phyloP scores from a whole-genome alignment of 2,329 filamentous ascomycete genomes.

The Chrysoporthe cubensis region DNA sequence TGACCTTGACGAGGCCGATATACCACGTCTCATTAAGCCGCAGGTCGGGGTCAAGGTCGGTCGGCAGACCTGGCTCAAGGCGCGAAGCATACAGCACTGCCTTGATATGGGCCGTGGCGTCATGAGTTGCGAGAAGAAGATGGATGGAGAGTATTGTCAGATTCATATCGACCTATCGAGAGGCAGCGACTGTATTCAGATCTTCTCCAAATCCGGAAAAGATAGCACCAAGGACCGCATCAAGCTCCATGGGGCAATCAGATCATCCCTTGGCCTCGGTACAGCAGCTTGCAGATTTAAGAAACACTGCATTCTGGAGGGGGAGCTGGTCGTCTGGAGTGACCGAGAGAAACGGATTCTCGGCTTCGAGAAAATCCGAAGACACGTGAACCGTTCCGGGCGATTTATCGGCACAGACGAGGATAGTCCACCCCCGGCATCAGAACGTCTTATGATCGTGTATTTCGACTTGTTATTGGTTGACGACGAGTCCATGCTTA shows the following conservation, averaged over 20 bases:
- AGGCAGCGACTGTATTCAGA: constrained; percentile 63
- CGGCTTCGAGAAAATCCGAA: constrained; percentile 81
- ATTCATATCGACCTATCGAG: constrained; percentile 75
- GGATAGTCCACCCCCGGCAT: constrained; percentile 64
- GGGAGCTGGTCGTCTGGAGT: constrained; percentile 80
- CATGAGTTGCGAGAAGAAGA: constrained; percentile 79
- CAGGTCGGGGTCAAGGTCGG: constrained; percentile 66
- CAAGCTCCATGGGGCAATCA: constrained; percentile 55
- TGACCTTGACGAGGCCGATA: constrained; percentile 26
- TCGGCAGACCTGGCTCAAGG: constrained; percentile 67
- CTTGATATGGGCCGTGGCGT: constrained; percentile 63
- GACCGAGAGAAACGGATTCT: constrained; percentile 67
- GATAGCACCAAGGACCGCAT: constrained; percentile 77
- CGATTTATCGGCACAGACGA: constrained; percentile 66
- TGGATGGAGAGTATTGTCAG: constrained; percentile 90
- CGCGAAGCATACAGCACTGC: constrained; percentile 75
- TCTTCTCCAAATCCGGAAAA: constrained; percentile 92
- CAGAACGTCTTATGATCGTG: constrained; percentile 65
- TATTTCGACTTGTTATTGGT: constrained; percentile 63
- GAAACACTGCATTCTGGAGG: constrained; percentile 76
- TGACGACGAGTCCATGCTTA: constrained; percentile 57
- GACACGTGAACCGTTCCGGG: constrained; percentile 76
- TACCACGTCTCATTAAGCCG: constrained; percentile 51
- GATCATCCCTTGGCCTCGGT: constrained; percentile 66
- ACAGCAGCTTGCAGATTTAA: constrained; percentile 61